phyloP scores from a whole-genome alignment of 192 early-diverging fungal species.

The Funneliformis geosporum region DNA sequence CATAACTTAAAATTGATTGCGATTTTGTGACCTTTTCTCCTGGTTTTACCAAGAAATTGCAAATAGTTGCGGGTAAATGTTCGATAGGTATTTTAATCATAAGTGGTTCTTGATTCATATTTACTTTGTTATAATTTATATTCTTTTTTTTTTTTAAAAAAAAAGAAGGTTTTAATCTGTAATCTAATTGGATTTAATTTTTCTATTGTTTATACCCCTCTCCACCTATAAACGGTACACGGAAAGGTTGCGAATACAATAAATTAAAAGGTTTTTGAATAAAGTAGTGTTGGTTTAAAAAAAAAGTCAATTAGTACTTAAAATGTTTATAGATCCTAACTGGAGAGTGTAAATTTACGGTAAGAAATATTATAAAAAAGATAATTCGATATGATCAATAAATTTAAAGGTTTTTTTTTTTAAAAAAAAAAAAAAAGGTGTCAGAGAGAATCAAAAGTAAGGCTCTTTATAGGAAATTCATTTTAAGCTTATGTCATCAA shows the following conservation, averaged over 20 bases:
- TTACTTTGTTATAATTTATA: too few species aligned
- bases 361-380: background rate
- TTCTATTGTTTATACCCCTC: background rate
- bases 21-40: constrained; percentile 2
- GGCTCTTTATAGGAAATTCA: background rate
- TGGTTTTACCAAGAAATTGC: constrained; percentile 6
- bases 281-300: background rate
- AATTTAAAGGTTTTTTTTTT: too few species aligned
- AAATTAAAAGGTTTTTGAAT: background rate
- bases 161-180: background rate
- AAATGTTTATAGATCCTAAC: background rate
- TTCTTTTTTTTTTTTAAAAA: background rate
- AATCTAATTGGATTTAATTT: background rate
- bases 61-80: constrained; percentile 16
- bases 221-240: background rate
- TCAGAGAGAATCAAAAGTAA: background rate
- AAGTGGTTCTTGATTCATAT: background rate
- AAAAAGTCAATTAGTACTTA: background rate
- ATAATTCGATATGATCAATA: background rate
- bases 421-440: background rate
- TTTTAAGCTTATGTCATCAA: background rate
- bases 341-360: background rate
- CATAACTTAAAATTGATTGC: constrained; percentile 1
- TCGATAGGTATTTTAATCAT: constrained; percentile 6
- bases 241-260: background rate